phyloP scores from a whole-genome alignment of 2,329 filamentous ascomycete genomes.

The Penicillium sp. region DNA sequence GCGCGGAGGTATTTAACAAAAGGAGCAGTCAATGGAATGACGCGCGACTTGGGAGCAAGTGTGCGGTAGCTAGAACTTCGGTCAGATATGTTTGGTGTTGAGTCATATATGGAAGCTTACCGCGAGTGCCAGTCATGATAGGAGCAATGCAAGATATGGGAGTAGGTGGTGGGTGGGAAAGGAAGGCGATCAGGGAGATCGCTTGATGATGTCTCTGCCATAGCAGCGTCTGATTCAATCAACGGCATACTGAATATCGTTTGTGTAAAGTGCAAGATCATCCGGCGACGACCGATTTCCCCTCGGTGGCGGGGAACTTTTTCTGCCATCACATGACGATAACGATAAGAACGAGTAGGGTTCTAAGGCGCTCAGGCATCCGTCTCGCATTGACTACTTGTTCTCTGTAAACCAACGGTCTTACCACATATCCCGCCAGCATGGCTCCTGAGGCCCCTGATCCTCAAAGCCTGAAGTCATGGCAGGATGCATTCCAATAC shows the following conservation, averaged over 20 bases:
- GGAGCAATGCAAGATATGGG: constrained; percentile 90
- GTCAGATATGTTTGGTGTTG: not conserved
- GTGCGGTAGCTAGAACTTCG: constrained; percentile 63
- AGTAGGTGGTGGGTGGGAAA: constrained; percentile 79
- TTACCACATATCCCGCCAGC: constrained; percentile 15
- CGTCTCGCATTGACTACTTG: constrained; percentile 8
- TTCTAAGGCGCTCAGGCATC: constrained; percentile 12
- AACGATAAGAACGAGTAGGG: constrained; percentile 18
- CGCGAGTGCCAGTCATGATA: constrained; percentile 88
- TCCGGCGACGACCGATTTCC: not conserved
- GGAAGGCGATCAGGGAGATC: constrained; percentile 47
- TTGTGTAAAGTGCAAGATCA: not conserved
- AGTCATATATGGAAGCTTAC: constrained; percentile 41
- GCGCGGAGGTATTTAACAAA: constrained; percentile 86
- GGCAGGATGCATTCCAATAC: constrained; percentile 68
- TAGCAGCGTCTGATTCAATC: constrained; percentile 25
- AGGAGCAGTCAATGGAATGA: constrained; percentile 70
- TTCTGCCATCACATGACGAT: constrained; percentile 24
- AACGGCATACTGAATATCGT: constrained; percentile 27
- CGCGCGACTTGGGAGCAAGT: constrained; percentile 78
- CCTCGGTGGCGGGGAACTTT: constrained; percentile 21
- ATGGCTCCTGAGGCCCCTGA: constrained; percentile 60
- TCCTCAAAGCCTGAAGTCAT: constrained; percentile 55
- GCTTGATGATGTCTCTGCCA: constrained; percentile 15
- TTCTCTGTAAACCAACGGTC: constrained; percentile 7